Percentiles rank a stretch among this genome's conserved stretches.
Conservation (phyloP, 495 filamentous ascomycete species). For the Penicillium silybi region DNA sequence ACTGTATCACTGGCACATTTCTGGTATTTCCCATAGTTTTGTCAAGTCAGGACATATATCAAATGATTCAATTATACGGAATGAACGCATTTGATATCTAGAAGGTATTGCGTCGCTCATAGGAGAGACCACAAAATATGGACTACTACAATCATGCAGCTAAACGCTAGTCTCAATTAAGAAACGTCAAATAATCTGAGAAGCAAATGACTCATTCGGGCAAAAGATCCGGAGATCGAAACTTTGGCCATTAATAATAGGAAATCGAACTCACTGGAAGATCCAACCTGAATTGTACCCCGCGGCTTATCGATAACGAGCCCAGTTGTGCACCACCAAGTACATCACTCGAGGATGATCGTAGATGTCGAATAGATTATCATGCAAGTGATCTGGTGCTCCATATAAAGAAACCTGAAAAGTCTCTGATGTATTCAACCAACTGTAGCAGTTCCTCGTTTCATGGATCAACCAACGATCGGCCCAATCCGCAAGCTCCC, state of each 20-base stretch:
- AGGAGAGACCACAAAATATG: no score
- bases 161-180: not conserved
- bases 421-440: not conserved
- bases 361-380: not conserved
- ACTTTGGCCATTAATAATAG: not conserved
- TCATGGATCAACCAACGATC: constrained; percentile 11
- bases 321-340: not conserved
- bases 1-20: not conserved
- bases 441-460: constrained; percentile 4
- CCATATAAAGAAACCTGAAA: no score
- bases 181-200: not conserved
- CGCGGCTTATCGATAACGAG: constrained; percentile 6
- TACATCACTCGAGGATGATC: not conserved
- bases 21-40: not conserved
- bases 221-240: not conserved
- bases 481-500: not conserved
- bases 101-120: no score
- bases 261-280: not conserved
- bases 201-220: not conserved
- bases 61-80: not conserved
- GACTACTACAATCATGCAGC: no score
- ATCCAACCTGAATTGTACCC: not conserved
- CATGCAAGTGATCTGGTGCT: not conserved
- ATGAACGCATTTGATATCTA: no score
- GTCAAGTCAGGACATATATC: no score